These are phyloP conservation scores for Epichloe scottii DNA, from an alignment of 2,329 filamentous ascomycete genomes.

Conservation along the genomic window DNA sequence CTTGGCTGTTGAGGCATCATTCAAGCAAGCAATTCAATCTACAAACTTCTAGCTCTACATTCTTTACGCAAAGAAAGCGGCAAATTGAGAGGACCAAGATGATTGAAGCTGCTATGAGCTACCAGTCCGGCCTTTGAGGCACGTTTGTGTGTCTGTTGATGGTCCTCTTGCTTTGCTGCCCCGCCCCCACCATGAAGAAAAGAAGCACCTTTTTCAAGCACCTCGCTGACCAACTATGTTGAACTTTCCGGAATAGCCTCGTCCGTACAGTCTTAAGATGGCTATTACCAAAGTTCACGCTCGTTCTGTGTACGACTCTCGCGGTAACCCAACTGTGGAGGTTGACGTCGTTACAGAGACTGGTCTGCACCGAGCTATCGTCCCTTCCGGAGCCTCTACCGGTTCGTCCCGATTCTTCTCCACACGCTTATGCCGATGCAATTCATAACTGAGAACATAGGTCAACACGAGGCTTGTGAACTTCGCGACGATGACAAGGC, in stretches of 20 bases:
- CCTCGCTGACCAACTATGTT: conserved; percentile 1
- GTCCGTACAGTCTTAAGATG: conserved; percentile 47
- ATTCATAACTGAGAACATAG: conserved; percentile 31
- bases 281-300: conserved; percentile 82
- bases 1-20: conserved; percentile 3
- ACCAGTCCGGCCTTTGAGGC: background rate
- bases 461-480: conserved; percentile 83
- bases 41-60: background rate
- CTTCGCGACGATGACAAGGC: conserved; percentile 81
- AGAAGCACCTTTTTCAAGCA: background rate
- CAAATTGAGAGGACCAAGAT: background rate
- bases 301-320: conserved; percentile 96
- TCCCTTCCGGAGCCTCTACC: conserved; percentile 91
- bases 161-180: background rate
- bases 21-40: background rate
- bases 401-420: conserved; percentile 41
- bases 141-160: background rate
- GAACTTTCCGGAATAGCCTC: background rate
- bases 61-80: background rate
- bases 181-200: conserved; percentile 5
- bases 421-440: conserved; percentile 10
- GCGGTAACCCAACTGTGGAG: conserved; percentile 96
- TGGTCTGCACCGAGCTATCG: conserved; percentile 92
- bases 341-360: conserved; percentile 95
- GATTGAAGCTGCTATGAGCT: background rate